Conservation (phyloP, 1,139 yeast genomes). For the Suhomyces taliae region DNA sequence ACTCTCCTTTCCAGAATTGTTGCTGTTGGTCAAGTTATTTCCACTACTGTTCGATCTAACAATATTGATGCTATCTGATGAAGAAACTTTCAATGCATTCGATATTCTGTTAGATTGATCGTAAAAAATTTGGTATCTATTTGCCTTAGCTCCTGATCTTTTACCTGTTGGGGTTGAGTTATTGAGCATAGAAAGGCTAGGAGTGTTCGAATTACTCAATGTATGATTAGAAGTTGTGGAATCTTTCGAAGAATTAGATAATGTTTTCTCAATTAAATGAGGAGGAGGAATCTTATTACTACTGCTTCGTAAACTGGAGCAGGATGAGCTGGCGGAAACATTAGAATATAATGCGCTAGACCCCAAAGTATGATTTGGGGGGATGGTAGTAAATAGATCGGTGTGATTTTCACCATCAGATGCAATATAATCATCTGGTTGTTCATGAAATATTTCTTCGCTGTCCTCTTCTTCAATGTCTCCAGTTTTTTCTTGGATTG, state of each 20-base stretch:
- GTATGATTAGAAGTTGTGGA: constrained; percentile 18
- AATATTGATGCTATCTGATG: constrained; percentile 44
- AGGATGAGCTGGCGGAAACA: constrained; percentile 37
- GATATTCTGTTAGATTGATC: constrained; percentile 48
- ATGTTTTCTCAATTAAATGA: constrained; percentile 31
- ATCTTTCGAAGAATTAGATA: constrained; percentile 37
- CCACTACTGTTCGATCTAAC: constrained; percentile 27
- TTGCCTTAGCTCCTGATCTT: constrained; percentile 50
- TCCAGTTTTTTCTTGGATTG: constrained; percentile 30
- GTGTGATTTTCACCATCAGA: constrained; percentile 9
- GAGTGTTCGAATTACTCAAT: constrained; percentile 10
- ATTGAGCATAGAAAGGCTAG: constrained; percentile 8
- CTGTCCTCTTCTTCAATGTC: constrained; percentile 28
- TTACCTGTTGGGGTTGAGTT: constrained; percentile 29
- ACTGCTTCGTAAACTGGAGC: constrained; percentile 30
- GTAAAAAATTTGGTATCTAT: constrained; percentile 50
- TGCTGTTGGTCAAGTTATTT: constrained; percentile 8
- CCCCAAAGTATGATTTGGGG: constrained; percentile 18
- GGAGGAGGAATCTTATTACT: constrained; percentile 16
- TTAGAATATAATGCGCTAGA: constrained; percentile 26
- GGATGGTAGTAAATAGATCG: constrained; percentile 24
- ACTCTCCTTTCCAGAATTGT: constrained; percentile 13
- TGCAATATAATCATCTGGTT: constrained; percentile 12
- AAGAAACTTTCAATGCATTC: constrained; percentile 44
- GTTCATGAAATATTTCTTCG: constrained; percentile 12